phyloP scores from a whole-genome alignment of 140 eudicot species.

The Oenanthe javanica region DNA sequence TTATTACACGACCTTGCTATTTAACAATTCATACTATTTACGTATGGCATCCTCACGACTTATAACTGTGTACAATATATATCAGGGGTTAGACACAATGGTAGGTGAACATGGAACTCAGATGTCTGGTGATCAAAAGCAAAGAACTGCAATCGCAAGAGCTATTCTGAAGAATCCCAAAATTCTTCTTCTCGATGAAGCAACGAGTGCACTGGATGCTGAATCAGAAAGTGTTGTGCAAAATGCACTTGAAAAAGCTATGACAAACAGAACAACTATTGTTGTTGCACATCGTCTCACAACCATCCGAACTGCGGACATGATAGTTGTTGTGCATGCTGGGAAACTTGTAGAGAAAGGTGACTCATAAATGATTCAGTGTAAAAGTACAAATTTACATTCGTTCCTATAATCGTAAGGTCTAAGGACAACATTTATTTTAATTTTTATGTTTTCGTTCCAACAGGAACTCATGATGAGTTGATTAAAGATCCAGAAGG shows the following conservation, averaged over 20 bases:
- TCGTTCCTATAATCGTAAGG: not conserved
- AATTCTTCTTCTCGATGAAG: constrained; percentile 74
- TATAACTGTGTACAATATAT: not conserved
- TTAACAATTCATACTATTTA: not conserved
- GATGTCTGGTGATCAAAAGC: constrained; percentile 84
- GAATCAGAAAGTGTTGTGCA: constrained; percentile 70
- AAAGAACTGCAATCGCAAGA: constrained; percentile 64
- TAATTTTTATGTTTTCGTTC: not conserved
- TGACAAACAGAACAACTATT: constrained; percentile 49
- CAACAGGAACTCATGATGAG: constrained; percentile 45
- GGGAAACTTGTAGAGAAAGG: constrained; percentile 74
- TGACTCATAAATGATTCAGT: not conserved
- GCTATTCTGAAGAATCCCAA: constrained; percentile 57
- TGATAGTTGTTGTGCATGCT: constrained; percentile 51
- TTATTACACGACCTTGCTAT: too few species aligned
- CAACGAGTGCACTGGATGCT: constrained; percentile 66
- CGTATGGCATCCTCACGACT: not conserved
- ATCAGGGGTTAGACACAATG: constrained; percentile 63
- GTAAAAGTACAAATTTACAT: too few species aligned
- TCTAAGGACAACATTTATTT: too few species aligned
- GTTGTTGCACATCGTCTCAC: constrained; percentile 64
- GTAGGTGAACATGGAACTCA: constrained; percentile 77
- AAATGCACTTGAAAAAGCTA: constrained; percentile 57
- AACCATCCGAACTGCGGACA: constrained; percentile 48
- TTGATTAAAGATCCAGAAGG: constrained; percentile 46